Evolutionary conservation across 2,329 filamentous ascomycete species (phyloP).

Genomic region (Calonectria montana): DNA sequence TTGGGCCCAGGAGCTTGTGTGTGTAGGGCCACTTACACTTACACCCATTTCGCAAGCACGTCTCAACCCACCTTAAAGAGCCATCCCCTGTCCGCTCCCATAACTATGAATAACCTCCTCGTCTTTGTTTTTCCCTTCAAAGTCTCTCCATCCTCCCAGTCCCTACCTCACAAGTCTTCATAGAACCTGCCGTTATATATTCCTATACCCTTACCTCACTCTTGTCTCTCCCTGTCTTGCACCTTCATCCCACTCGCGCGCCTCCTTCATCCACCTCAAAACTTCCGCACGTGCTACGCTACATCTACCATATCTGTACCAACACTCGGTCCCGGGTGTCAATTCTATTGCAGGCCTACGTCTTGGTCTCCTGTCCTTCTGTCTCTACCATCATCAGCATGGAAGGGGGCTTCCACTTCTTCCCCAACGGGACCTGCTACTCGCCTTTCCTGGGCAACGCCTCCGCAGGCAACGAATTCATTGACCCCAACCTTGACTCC

Average conservation of each 20-base stretch:
- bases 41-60: not conserved
- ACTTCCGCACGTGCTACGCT: not conserved
- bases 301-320: not conserved
- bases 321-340: not conserved
- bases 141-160: not conserved
- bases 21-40: not conserved
- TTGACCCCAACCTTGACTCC: constrained; percentile 17
- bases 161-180: not conserved
- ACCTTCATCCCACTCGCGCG: not conserved
- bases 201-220: not conserved
- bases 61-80: not conserved
- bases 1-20: not conserved
- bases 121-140: not conserved
- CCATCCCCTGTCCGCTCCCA: not conserved
- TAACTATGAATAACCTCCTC: not conserved
- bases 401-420: not conserved
- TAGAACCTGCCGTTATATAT: not conserved
- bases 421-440: not conserved
- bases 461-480: not conserved
- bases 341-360: not conserved
- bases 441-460: not conserved
- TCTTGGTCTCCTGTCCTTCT: not conserved
- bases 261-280: not conserved
- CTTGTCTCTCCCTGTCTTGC: not conserved
- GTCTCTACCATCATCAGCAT: not conserved